A percentile compares a stretch with the other conserved stretches of the same genome.
phyloP scores from a whole-genome alignment of 2,329 filamentous ascomycete species.

The Diplodia scrobiculata region DNA sequence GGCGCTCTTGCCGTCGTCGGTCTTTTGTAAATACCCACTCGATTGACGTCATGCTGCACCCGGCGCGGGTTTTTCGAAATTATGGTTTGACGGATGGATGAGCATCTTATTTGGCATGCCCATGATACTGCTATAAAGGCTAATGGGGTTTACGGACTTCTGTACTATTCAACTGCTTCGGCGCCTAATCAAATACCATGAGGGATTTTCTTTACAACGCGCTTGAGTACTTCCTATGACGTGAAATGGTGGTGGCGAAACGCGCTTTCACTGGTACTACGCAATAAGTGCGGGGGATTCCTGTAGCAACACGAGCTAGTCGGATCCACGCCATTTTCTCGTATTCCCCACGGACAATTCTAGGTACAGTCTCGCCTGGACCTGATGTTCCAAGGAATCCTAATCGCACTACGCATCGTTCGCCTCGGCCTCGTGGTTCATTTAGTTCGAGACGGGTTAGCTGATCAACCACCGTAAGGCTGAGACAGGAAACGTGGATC shows the following conservation, averaged over 20 bases:
- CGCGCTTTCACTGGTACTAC: neutral
- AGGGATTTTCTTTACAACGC: neutral
- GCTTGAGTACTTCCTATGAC: neutral
- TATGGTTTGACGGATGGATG: slow-evolving; percentile 27
- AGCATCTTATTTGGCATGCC: slow-evolving; percentile 1
- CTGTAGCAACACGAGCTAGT: neutral
- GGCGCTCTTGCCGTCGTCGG: slow-evolving; percentile 23
- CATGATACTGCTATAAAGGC: neutral
- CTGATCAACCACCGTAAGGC: neutral
- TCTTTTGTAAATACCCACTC: slow-evolving; percentile 27
- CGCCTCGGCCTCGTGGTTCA: neutral
- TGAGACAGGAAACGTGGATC: neutral
- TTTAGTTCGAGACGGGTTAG: neutral
- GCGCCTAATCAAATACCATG: slow-evolving; percentile 21
- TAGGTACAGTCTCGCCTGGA: neutral
- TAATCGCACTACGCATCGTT: neutral
- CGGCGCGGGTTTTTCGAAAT: neutral
- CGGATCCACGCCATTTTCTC: neutral
- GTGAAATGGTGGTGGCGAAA: neutral
- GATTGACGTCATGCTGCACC: slow-evolving; percentile 1
- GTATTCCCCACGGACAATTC: neutral
- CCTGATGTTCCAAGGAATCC: neutral
- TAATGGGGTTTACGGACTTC: neutral
- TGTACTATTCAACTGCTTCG: slow-evolving; percentile 9
- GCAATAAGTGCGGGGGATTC: neutral